Evolutionary conservation across 2,329 filamentous ascomycete species (phyloP).

Genomic region (Escovopsis weberi): DNA sequence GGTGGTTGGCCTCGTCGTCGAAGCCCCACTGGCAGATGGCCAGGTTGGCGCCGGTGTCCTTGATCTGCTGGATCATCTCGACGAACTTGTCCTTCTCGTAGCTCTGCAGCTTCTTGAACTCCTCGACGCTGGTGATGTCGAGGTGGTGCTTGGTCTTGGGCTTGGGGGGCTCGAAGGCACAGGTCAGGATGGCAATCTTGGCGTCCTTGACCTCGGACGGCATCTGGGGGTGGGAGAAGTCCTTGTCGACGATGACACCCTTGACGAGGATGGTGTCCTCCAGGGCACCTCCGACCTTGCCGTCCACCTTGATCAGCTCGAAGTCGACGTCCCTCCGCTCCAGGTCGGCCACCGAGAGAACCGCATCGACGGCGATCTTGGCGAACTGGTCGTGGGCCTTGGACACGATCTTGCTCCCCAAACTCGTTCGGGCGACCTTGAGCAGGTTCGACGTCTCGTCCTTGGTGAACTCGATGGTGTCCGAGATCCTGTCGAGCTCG

Average conservation of each 20-base stretch:
- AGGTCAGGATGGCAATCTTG: constrained; percentile 94
- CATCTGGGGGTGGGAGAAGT: constrained; percentile 99
- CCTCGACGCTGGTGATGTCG: constrained; percentile 90
- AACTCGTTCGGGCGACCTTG: constrained; percentile 87
- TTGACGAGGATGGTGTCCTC: constrained; percentile 93
- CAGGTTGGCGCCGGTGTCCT: constrained; percentile 90
- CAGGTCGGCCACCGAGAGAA: constrained; percentile 88
- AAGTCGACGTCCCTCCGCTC: constrained; percentile 97
- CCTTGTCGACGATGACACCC: constrained; percentile 97
- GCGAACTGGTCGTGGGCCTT: constrained; percentile 98
- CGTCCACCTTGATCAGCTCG: constrained; percentile 97
- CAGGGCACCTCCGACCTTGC: constrained; percentile 86
- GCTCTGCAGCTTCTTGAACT: constrained; percentile 93
- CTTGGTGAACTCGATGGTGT: constrained; percentile 72
- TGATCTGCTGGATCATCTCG: constrained; percentile 98
- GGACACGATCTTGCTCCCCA: constrained; percentile 98
- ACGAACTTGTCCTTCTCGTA: constrained; percentile 95
- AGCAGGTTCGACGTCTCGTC: constrained; percentile 73
- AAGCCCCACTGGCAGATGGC: constrained; percentile 99
- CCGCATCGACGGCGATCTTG: constrained; percentile 91
- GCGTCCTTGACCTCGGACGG: constrained; percentile 87
- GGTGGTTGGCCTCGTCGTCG: constrained; percentile 95
- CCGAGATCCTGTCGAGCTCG: constrained; percentile 85
- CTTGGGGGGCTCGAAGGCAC: constrained; percentile 96
- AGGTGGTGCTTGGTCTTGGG: constrained; percentile 99